Conservation (phyloP, 257 asterid genomes). For the Gynochthodes officinalis region DNA sequence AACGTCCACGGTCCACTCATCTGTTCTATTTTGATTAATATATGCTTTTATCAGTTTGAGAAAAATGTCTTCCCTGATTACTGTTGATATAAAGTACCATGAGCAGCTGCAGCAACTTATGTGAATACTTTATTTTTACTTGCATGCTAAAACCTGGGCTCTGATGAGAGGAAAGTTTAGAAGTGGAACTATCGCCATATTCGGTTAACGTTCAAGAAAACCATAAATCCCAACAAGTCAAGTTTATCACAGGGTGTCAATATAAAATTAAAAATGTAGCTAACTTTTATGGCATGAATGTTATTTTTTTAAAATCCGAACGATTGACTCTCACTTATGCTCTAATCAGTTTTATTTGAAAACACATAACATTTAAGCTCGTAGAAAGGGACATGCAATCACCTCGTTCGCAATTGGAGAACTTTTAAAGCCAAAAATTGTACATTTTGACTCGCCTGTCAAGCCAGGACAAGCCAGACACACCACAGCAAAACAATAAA, state of each 20-base stretch:
- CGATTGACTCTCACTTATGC: no score
- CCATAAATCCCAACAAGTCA: neutral
- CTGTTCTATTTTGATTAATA: no score
- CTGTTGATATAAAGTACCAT: no score
- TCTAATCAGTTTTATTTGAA: no score
- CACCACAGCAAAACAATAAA: neutral
- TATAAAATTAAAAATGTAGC: no score
- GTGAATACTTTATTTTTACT: neutral
- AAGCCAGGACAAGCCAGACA: no score
- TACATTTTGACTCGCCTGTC: neutral
- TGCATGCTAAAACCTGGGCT: neutral
- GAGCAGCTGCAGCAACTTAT: no score
- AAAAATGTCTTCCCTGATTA: neutral
- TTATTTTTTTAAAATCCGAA: no score
- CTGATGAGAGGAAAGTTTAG: neutral
- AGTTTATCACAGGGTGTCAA: no score
- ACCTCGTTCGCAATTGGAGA: neutral
- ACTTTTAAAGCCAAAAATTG: neutral
- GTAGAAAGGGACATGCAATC: neutral
- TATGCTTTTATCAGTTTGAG: neutral
- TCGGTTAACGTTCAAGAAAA: neutral
- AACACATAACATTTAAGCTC: no score
- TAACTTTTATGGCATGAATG: no score
- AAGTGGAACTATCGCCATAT: neutral
- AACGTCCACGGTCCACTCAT: neutral